These are phyloP conservation scores for Lolium multiflorum DNA, from an alignment of 176 grass and related monocot genomes.

Conservation along the genomic window DNA sequence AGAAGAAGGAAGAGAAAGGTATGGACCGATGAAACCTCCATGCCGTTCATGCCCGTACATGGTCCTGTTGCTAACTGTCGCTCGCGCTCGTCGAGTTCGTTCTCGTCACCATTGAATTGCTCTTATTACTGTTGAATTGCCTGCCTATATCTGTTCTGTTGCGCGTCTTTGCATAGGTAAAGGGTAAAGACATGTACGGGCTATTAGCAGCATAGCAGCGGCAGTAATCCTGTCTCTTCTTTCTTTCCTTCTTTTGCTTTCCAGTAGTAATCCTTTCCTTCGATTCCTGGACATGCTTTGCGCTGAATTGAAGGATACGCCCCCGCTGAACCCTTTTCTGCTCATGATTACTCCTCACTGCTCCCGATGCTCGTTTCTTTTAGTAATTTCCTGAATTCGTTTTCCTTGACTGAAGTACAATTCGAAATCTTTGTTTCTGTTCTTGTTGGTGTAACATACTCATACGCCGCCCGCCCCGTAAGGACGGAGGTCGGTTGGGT, in stretches of 20 bases:
- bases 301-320: neutral
- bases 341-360: neutral
- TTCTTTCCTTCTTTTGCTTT: slow-evolving; percentile 21
- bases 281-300: neutral
- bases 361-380: no score
- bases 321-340: neutral
- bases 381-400: neutral
- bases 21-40: neutral
- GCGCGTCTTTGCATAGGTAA: slow-evolving; percentile 6
- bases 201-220: no score
- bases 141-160: neutral
- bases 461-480: neutral
- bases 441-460: slow-evolving; percentile 31
- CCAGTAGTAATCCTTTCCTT: neutral
- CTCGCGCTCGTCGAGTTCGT: no score
- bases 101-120: neutral
- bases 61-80: no score
- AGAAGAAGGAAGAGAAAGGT: slow-evolving; percentile 99
- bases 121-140: neutral
- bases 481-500: slow-evolving; percentile 45
- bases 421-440: neutral
- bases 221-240: slow-evolving; percentile 20
- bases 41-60: no score
- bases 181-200: neutral
- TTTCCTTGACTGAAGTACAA: no score